A percentile compares a stretch with the other conserved stretches of the same genome.
These are phyloP conservation scores for Podospora tetraspora DNA, from an alignment of 495 filamentous ascomycete genomes.

Conservation along the genomic window DNA sequence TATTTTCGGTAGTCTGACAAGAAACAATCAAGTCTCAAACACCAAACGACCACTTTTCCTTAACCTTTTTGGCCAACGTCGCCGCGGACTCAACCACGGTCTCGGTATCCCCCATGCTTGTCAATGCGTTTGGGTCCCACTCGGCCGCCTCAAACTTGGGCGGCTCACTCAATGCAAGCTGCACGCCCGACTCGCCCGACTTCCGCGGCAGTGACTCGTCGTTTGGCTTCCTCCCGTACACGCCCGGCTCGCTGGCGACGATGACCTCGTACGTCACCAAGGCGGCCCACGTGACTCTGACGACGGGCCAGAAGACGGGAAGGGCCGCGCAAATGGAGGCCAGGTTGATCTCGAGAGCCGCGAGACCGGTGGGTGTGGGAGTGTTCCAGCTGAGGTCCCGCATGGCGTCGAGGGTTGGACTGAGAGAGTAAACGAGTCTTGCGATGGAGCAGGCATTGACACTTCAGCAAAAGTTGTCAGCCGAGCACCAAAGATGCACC, in stretches of 20 bases:
- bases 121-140: not conserved
- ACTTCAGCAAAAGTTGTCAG: not conserved
- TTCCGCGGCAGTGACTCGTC: not conserved
- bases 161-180: not conserved
- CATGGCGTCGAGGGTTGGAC: not conserved
- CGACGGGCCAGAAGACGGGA: slow-evolving; percentile 2
- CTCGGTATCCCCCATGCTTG: not conserved
- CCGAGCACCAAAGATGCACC: not conserved
- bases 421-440: not conserved
- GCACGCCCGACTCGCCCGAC: not conserved
- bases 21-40: not conserved
- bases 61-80: not conserved
- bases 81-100: not conserved
- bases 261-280: not conserved
- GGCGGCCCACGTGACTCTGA: not conserved
- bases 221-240: not conserved
- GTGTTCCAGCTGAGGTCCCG: slow-evolving; percentile 1
- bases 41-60: not conserved
- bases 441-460: not conserved
- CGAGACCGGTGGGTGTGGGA: not conserved
- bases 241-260: not conserved
- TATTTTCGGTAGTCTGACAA: no score
- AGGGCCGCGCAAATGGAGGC: slow-evolving; percentile 3
- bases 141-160: not conserved
- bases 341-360: not conserved